Base-by-base conservation (phyloP, 2,329 filamentous ascomycete species). In the Claviceps purpurea region DNA sequence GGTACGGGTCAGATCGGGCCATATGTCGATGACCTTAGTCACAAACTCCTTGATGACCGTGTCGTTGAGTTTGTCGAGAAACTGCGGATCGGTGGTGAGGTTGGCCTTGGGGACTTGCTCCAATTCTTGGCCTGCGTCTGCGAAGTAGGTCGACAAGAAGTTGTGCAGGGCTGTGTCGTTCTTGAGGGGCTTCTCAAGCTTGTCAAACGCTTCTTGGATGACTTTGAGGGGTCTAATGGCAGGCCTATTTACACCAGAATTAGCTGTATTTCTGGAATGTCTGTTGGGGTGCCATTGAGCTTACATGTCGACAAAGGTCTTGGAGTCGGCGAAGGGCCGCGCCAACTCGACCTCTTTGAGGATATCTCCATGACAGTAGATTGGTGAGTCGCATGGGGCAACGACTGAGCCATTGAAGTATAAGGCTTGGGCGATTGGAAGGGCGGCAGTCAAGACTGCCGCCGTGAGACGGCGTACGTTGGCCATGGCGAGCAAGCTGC, bases 261-360 rank as follows among this genome's bases (percentile, higher is more conserved):
- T 50, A 26, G 42, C 41, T 39, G 10, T 18, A 43, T n/a, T 16
- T 14, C 40, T 30, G 26, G 18, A 13, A n/a, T 39, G 11, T 5
- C 6, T 50, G 5, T 49, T 20, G 34, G 20, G 4, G 24, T 14
- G 34, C 18, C 55, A 20, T 30, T 4, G 22, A 22, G 66, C 71
- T 68, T 68, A 80, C 78, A 84, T 79, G 62, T 86, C 82, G 44
- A 85, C 82, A 61, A 84, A 85, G 1, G 81, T 84, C 71, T 85
- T 86, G 54, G 81, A 85, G 66, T 85, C 82, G 14, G 70, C 66
- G 57, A 85, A 85, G 0, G 81, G 81, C 24, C 69, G 70, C 2
- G 82, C 82, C 10, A 85, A 69, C 67, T 85, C 74, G 47, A 86
- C 75, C 56, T 79, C 72, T 54, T 74, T 71, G 2, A 86, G 71